These are phyloP conservation scores for Prillingera fragicola DNA, from an alignment of 1,284 basidiomycete species.

Conservation along the genomic window DNA sequence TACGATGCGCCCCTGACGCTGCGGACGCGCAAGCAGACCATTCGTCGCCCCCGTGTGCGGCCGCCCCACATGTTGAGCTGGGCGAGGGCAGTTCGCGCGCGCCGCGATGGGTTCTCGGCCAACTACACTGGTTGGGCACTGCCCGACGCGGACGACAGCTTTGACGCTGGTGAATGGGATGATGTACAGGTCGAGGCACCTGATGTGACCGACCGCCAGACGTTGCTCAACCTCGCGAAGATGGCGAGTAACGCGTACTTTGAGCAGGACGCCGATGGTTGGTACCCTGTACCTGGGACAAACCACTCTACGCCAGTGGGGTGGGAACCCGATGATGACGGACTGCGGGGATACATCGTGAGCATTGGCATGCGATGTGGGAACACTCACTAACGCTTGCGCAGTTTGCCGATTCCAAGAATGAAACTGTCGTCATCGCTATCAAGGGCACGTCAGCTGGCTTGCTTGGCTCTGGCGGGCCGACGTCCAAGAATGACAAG, in stretches of 20 bases:
- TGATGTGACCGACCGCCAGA: conserved; percentile 66
- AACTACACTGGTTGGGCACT: conserved; percentile 13
- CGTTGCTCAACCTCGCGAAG: conserved; percentile 78
- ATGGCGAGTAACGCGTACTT: conserved; percentile 92
- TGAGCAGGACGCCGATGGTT: conserved; percentile 56
- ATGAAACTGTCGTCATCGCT: conserved; percentile 77
- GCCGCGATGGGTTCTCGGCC: conserved; percentile 1
- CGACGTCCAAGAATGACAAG: conserved; percentile 86
- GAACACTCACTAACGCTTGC: background rate
- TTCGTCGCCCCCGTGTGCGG: conserved; percentile 32
- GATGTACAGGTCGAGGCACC: conserved; percentile 52
- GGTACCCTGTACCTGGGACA: conserved; percentile 74
- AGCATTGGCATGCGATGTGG: conserved; percentile 2
- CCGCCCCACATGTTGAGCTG: conserved; percentile 40
- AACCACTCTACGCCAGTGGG: conserved; percentile 72
- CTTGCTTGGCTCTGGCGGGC: conserved; percentile 71
- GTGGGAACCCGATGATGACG: conserved; percentile 82
- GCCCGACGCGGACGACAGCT: background rate
- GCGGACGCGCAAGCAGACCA: conserved; percentile 29
- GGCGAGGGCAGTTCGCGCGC: conserved; percentile 24
- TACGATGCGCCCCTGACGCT: conserved; percentile 18
- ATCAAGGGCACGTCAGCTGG: conserved; percentile 91
- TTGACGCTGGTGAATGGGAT: conserved; percentile 46
- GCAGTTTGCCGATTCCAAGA: conserved; percentile 70
- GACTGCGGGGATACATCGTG: conserved; percentile 79